A percentile compares a stretch with the other conserved stretches of the same genome.
These are phyloP conservation scores for Nakazawaea peltata DNA, from an alignment of 805 yeast species.

Conservation along the genomic window DNA sequence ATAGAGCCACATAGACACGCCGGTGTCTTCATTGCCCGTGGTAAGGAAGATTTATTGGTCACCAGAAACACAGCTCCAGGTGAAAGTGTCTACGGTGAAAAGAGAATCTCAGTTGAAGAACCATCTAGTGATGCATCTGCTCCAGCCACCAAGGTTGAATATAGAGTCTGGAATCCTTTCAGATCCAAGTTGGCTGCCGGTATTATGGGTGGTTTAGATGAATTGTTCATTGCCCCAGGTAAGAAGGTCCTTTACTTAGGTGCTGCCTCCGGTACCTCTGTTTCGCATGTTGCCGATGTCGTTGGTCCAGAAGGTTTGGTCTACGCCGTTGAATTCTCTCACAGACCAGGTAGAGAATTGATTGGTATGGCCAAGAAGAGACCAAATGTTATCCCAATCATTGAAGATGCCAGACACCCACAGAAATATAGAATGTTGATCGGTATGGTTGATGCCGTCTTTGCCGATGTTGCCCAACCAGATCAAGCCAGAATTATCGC, in stretches of 20 bases:
- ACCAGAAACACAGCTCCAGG: slow-evolving; percentile 98
- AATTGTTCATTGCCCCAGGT: slow-evolving; percentile 95
- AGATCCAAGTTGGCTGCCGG: slow-evolving; percentile 99
- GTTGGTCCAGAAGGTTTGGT: slow-evolving; percentile 99
- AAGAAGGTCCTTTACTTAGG: slow-evolving; percentile 95
- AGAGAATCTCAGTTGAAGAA: slow-evolving; percentile 89
- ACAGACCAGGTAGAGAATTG: slow-evolving; percentile 99
- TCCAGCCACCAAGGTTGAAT: slow-evolving; percentile 90
- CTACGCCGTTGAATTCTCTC: slow-evolving; percentile 98
- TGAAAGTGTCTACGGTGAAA: slow-evolving; percentile 97
- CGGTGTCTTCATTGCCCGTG: slow-evolving; percentile 98
- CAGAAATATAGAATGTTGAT: slow-evolving; percentile 98
- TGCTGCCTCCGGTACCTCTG: slow-evolving; percentile 99
- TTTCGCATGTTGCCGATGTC: slow-evolving; percentile 95
- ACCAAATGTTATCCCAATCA: slow-evolving; percentile 97
- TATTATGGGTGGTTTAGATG: slow-evolving; percentile 99
- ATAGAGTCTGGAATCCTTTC: slow-evolving; percentile 99
- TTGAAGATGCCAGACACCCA: slow-evolving; percentile 99
- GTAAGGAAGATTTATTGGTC: slow-evolving; percentile 96
- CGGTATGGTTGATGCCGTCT: slow-evolving; percentile 98
- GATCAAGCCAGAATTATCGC: slow-evolving; percentile 99
- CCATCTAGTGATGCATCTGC: slow-evolving; percentile 84
- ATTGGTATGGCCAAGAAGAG: slow-evolving; percentile 99
- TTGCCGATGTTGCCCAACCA: slow-evolving; percentile 99
- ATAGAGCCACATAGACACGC: slow-evolving; percentile 99